phyloP scores from a whole-genome alignment of 108 stramenopile species.

The Nitzschia inconspicua region DNA sequence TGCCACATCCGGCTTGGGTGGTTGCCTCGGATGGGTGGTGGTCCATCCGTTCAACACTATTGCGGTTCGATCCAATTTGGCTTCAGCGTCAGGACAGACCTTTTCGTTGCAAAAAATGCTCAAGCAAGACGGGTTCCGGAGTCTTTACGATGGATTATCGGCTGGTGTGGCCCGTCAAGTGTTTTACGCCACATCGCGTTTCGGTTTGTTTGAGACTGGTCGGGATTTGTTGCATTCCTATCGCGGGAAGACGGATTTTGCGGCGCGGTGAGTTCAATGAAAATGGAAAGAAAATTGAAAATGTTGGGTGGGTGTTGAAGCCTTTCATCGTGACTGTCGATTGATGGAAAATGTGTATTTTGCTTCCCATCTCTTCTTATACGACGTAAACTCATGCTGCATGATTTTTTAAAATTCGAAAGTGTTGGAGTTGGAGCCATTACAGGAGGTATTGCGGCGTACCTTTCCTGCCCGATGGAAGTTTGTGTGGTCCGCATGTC shows the following conservation, averaged over 20 bases:
- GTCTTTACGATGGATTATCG: constrained; percentile 86
- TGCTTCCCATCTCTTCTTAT: not conserved
- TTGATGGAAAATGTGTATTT: not conserved
- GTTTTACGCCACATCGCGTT: constrained; percentile 87
- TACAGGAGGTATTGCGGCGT: constrained; percentile 88
- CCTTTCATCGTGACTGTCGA: not conserved
- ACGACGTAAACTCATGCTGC: not conserved
- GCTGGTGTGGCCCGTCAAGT: constrained; percentile 88
- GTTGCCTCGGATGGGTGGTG: constrained; percentile 80
- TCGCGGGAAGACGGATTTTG: constrained; percentile 88
- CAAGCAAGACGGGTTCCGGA: constrained; percentile 58
- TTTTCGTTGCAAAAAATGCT: constrained; percentile 60
- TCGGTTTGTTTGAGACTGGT: constrained; percentile 90
- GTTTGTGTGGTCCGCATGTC: constrained; percentile 91
- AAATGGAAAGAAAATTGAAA: not conserved
- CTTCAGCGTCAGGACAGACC: constrained; percentile 59
- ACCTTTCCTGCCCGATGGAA: constrained; percentile 91
- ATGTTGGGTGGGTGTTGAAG: not conserved
- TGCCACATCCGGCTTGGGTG: constrained; percentile 85
- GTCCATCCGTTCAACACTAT: constrained; percentile 91
- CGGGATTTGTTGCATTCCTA: constrained; percentile 82
- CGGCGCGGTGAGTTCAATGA: constrained; percentile 51
- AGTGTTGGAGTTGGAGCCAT: constrained; percentile 79
- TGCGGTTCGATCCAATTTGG: constrained; percentile 84
- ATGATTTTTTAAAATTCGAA: not conserved